Conservation (phyloP, 2,329 filamentous ascomycete genomes). For the Pyrenophora teres region DNA sequence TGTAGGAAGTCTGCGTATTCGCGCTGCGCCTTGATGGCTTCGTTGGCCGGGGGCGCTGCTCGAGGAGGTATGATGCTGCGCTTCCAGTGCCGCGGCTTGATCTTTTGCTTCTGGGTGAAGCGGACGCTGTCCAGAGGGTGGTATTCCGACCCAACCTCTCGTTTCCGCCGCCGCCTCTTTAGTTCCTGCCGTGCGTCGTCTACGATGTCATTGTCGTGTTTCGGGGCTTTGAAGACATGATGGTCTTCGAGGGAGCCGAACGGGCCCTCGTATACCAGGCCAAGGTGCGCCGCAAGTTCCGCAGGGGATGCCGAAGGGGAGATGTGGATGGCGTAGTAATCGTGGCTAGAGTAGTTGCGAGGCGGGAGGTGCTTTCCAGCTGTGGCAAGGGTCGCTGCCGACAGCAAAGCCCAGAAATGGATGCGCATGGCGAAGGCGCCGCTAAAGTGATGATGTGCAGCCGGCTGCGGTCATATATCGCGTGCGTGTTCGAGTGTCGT, state of each 20-base stretch:
- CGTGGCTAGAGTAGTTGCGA: constrained; percentile 77
- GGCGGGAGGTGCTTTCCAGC: constrained; percentile 51
- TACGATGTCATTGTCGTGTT: constrained; percentile 60
- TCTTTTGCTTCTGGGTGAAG: constrained; percentile 77
- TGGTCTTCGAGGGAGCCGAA: constrained; percentile 79
- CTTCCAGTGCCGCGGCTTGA: constrained; percentile 67
- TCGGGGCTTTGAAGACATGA: constrained; percentile 79
- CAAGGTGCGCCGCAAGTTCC: constrained; percentile 72
- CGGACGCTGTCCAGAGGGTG: constrained; percentile 74
- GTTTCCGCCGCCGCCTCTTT: constrained; percentile 65
- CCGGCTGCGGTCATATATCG: constrained; percentile 24
- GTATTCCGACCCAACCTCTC: constrained; percentile 52
- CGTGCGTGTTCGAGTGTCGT: not conserved
- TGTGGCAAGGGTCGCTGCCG: constrained; percentile 39
- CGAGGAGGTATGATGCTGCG: constrained; percentile 49
- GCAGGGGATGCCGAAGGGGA: constrained; percentile 67
- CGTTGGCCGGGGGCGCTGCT: constrained; percentile 36
- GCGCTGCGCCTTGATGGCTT: constrained; percentile 55
- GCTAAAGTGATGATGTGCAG: constrained; percentile 14
- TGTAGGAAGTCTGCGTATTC: constrained; percentile 61
- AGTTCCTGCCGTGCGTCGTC: constrained; percentile 58
- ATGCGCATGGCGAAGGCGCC: constrained; percentile 40
- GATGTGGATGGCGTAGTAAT: constrained; percentile 93
- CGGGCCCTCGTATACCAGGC: constrained; percentile 78
- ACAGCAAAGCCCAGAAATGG: constrained; percentile 51